Evolutionary conservation across 1,284 basidiomycete genomes (phyloP).

Genomic region (Moesziomyces sp.): DNA sequence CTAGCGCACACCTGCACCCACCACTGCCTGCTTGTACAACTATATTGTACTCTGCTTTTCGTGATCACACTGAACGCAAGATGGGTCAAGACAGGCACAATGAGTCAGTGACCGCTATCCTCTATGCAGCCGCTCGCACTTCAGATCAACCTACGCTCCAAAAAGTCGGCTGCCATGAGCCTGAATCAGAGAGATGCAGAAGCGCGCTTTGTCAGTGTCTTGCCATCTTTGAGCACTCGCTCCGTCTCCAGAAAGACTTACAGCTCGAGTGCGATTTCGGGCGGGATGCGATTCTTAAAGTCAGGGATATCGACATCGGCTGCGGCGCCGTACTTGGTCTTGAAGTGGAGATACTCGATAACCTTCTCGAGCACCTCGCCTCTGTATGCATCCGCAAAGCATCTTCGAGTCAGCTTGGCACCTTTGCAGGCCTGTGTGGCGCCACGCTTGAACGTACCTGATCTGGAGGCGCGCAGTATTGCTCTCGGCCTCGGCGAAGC

Average conservation of each 20-base stretch:
- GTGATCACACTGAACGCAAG: too few species aligned
- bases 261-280: conserved; percentile 84
- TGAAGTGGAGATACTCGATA: conserved; percentile 83
- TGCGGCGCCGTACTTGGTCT: conserved; percentile 75
- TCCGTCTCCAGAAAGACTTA: conserved; percentile 69
- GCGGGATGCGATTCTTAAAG: conserved; percentile 79
- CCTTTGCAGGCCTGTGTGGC: conserved; percentile 3
- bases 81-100: too few species aligned
- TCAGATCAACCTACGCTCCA: conserved; percentile 45
- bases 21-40: too few species aligned
- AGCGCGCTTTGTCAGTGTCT: neutral
- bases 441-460: conserved; percentile 56
- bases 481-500: conserved; percentile 69
- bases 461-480: conserved; percentile 69
- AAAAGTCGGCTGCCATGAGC: conserved; percentile 63
- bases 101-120: neutral
- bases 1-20: too few species aligned
- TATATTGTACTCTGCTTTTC: too few species aligned
- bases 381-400: conserved; percentile 68
- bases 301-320: conserved; percentile 80
- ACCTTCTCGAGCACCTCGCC: conserved; percentile 82
- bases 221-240: conserved; percentile 50
- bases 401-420: neutral
- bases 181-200: conserved; percentile 9
- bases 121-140: too few species aligned